A percentile compares a stretch with the other conserved stretches of the same genome.
phyloP scores from a whole-genome alignment of 2,329 filamentous ascomycete species.

The Penicillium sp. region DNA sequence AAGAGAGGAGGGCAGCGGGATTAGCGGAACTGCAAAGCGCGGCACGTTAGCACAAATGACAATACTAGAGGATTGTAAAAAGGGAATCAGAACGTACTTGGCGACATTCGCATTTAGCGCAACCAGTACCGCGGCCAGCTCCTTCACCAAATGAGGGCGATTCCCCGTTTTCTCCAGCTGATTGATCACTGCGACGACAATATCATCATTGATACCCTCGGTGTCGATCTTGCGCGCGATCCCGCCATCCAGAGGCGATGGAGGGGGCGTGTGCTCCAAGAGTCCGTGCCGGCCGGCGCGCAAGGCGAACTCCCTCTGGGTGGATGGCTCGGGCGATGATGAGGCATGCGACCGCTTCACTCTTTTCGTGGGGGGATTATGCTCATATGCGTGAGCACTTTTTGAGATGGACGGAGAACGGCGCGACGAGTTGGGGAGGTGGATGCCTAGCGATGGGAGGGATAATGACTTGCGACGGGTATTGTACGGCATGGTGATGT shows the following conservation, averaged over 20 bases:
- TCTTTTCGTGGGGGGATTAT: conserved; percentile 59
- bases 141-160: conserved; percentile 89
- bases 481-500: conserved; percentile 78
- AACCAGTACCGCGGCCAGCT: conserved; percentile 77
- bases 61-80: conserved; percentile 2
- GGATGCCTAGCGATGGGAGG: conserved; percentile 86
- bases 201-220: conserved; percentile 86
- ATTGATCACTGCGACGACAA: conserved; percentile 84
- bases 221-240: conserved; percentile 64
- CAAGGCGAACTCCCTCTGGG: conserved; percentile 20
- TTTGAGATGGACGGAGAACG: conserved; percentile 62
- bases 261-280: conserved; percentile 74
- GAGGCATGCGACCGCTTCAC: conserved; percentile 71
- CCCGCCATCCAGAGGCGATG: conserved; percentile 60
- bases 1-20: conserved; percentile 91
- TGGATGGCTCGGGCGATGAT: conserved; percentile 42
- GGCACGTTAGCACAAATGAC: conserved; percentile 17
- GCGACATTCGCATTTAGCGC: conserved; percentile 77
- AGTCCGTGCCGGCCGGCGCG: conserved; percentile 47
- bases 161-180: conserved; percentile 89
- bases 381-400: conserved; percentile 57
- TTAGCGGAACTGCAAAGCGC: conserved; percentile 80
- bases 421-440: conserved; percentile 63
- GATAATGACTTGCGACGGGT: conserved; percentile 95
- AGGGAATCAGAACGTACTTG: conserved; percentile 65